Evolutionary conservation across 1,139 yeast species (phyloP).

Genomic region (Suhomyces bokatorum): DNA sequence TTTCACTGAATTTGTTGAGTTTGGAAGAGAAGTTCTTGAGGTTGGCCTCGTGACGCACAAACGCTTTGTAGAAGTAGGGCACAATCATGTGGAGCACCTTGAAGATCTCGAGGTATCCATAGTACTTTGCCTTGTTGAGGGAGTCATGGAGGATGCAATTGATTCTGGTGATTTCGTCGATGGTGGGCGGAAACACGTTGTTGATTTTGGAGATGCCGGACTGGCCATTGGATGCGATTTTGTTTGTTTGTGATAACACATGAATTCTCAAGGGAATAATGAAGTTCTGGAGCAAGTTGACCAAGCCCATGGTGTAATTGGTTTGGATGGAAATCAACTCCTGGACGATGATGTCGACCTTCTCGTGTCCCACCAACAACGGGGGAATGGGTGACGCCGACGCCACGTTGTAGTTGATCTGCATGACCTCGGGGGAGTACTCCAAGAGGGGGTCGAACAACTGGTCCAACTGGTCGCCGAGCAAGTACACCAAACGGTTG

Average conservation of each 20-base stretch:
- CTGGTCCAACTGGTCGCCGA: slow-evolving; percentile 87
- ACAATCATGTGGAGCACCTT: slow-evolving; percentile 77
- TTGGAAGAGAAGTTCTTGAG: slow-evolving; percentile 32
- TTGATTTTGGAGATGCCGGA: slow-evolving; percentile 65
- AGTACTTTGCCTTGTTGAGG: slow-evolving; percentile 61
- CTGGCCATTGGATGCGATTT: slow-evolving; percentile 28
- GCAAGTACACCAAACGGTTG: slow-evolving; percentile 67
- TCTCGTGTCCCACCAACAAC: slow-evolving; percentile 18
- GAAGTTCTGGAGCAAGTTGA: slow-evolving; percentile 72
- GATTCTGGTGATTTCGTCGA: slow-evolving; percentile 87
- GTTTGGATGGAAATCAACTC: slow-evolving; percentile 74
- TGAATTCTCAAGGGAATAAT: slow-evolving; percentile 76
- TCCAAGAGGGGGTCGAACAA: slow-evolving; percentile 86
- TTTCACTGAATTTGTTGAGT: slow-evolving; percentile 48
- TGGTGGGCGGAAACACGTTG: slow-evolving; percentile 86
- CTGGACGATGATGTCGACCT: slow-evolving; percentile 51
- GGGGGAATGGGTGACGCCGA: slow-evolving; percentile 16
- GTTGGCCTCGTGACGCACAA: slow-evolving; percentile 89
- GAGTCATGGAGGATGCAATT: slow-evolving; percentile 83
- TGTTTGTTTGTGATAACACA: slow-evolving; percentile 42
- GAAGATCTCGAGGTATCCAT: slow-evolving; percentile 71
- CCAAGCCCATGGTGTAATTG: slow-evolving; percentile 68
- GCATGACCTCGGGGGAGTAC: slow-evolving; percentile 87
- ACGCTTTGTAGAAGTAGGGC: slow-evolving; percentile 90
- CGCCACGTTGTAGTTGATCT: slow-evolving; percentile 62